Evolutionary conservation across 179 eudicot species (phyloP), one percentile per base, ranked within the genome.

Genomic region (Silene vulgaris): DNA sequence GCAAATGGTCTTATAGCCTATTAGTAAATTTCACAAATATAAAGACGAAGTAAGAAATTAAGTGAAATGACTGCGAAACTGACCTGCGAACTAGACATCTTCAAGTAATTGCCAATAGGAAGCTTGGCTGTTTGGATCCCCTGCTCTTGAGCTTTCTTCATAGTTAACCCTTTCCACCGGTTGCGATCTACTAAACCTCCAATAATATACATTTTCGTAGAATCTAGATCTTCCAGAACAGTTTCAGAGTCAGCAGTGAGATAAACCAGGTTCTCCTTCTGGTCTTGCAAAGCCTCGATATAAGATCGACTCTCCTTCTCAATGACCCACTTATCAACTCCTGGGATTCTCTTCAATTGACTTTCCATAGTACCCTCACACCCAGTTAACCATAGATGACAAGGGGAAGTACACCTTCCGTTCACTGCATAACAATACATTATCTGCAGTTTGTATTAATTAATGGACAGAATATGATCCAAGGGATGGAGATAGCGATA

Each of bases 131-230:
- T 87, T 77, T 88, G 90, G 62, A 94, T 92, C 61, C 92, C 96
- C 77, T 94, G 94, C 65, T 94, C 98, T 66, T 77, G 59, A 71
- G 98, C 97, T 85, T 94, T 94, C 80, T 94, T 90, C 91, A 89
- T 78, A 74, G 98, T 92, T 74, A 92, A 60, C 66, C 98, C 98
- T 86, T 94, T 94, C 94, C 94, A 94, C 11, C 98, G 82, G 70
- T 94, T 94, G 14, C 98, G 82, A 85, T 94, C 98, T 72, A 94
- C 98, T 79, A 94, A 81, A 43, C 98, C 98, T 71, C 98, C 98
- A 57, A 94, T 86, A 65, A 94, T 94, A 77, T 94, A 92, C 72
- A 90, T 81, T 72, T 89, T 87, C 65, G 76, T 87, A 54, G 78
- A 85, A 80, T 92, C 96, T 28, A 94, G 83, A 77, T 86, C 96